These are phyloP conservation scores for Pythium oligandrum DNA, from an alignment of 352 stramenopile species.

Conservation along the genomic window DNA sequence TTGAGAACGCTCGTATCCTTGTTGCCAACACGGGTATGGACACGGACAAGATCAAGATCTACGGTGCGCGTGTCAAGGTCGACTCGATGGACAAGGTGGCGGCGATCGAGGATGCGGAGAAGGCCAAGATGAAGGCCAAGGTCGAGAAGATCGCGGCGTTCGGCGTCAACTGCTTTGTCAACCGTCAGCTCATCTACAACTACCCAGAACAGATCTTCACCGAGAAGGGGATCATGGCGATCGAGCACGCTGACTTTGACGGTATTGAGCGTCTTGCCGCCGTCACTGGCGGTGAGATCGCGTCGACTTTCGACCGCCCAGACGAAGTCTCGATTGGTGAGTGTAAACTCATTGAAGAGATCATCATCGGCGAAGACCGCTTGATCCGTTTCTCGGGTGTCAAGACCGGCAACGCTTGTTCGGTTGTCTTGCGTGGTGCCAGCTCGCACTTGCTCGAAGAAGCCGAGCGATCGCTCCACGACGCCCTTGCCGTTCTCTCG, in stretches of 20 bases:
- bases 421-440: slow-evolving; percentile 93
- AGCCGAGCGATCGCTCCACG: slow-evolving; percentile 98
- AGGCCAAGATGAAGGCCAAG: slow-evolving; percentile 98
- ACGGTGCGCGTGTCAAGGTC: slow-evolving; percentile 96
- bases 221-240: slow-evolving; percentile 97
- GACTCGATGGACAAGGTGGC: slow-evolving; percentile 99
- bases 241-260: slow-evolving; percentile 99
- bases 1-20: slow-evolving; percentile 99
- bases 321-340: slow-evolving; percentile 95
- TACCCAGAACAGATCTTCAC: slow-evolving; percentile 99
- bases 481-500: slow-evolving; percentile 96
- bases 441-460: slow-evolving; percentile 97
- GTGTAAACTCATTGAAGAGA: slow-evolving; percentile 97
- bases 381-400: slow-evolving; percentile 97
- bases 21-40: slow-evolving; percentile 99
- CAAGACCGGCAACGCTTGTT: slow-evolving; percentile 94
- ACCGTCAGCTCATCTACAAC: slow-evolving; percentile 99
- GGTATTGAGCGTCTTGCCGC: slow-evolving; percentile 97
- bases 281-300: slow-evolving; percentile 94
- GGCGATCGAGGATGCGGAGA: slow-evolving; percentile 98
- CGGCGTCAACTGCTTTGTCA: slow-evolving; percentile 99
- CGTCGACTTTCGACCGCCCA: slow-evolving; percentile 97
- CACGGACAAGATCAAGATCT: slow-evolving; percentile 99
- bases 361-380: slow-evolving; percentile 98
- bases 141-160: slow-evolving; percentile 97